phyloP scores from a whole-genome alignment of 108 stramenopile genomes.

The Fragilaria crotonensis region DNA sequence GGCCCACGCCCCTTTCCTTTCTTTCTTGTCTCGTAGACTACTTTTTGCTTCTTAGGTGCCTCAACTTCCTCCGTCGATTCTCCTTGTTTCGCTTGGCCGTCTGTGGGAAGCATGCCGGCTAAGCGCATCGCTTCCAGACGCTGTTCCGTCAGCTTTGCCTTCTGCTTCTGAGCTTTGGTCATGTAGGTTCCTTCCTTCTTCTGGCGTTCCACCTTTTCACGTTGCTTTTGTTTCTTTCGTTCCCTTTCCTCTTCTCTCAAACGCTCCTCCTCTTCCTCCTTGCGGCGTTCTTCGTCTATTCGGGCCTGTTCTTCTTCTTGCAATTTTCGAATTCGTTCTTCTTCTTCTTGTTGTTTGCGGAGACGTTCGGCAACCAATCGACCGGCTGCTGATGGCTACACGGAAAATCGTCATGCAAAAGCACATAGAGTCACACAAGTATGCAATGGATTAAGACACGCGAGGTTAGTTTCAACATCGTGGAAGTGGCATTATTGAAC shows the following conservation, averaged over 20 bases:
- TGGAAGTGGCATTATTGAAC: no score
- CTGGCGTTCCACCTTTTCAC: conserved; percentile 86
- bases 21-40: conserved; percentile 37
- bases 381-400: conserved; percentile 69
- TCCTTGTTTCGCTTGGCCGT: conserved; percentile 17
- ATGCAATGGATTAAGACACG: no score
- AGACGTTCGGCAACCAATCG: conserved; percentile 81
- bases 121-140: conserved; percentile 76
- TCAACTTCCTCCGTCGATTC: conserved; percentile 7
- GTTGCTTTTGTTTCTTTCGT: conserved; percentile 72
- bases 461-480: no score
- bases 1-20: conserved; percentile 33
- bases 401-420: conserved; percentile 3
- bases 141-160: conserved; percentile 65
- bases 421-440: no score
- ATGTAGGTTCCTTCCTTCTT: conserved; percentile 88
- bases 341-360: conserved; percentile 81
- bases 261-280: conserved; percentile 58
- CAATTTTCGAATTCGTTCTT: conserved; percentile 54
- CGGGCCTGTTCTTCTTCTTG: conserved; percentile 75
- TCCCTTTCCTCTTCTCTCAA: conserved; percentile 65
- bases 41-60: conserved; percentile 24
- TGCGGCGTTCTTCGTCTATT: conserved; percentile 65
- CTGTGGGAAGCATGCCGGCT: conserved; percentile 73
- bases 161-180: conserved; percentile 83